phyloP scores from a whole-genome alignment of 345 rosid genomes.

The Salix koriyanagi region DNA sequence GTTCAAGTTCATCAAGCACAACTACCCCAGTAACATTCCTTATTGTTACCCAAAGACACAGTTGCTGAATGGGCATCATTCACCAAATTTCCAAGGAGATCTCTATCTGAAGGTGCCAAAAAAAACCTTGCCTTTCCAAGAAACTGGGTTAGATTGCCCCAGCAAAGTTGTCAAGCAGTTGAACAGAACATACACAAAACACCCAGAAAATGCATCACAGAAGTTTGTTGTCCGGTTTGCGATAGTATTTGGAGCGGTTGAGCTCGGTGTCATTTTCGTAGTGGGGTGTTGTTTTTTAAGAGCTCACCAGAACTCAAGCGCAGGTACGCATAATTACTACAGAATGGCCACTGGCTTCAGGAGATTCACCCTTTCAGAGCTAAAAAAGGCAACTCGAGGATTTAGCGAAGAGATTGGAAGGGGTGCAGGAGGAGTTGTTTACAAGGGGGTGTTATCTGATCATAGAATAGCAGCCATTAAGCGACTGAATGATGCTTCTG shows the following conservation, averaged over 20 bases:
- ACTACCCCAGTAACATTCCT: neutral
- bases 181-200: neutral
- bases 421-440: slow-evolving; percentile 12
- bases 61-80: neutral
- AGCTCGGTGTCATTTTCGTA: neutral
- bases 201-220: neutral
- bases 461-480: slow-evolving; percentile 7
- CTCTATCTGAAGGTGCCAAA: neutral
- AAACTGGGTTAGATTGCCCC: too few species aligned
- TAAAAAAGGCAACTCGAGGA: slow-evolving; percentile 9
- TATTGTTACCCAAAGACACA: neutral
- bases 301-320: neutral
- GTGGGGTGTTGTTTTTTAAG: neutral
- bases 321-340: neutral
- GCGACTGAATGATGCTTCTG: neutral
- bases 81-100: slow-evolving; percentile 2
- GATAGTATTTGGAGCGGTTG: neutral
- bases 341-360: neutral
- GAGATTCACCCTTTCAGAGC: neutral
- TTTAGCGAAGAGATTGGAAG: slow-evolving; percentile 10
- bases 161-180: neutral
- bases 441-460: slow-evolving; percentile 8
- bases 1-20: neutral
- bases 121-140: neutral
- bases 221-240: neutral